Conservation (phyloP, 2,329 filamentous ascomycete species). For the Alternaria angustiovoidea region DNA sequence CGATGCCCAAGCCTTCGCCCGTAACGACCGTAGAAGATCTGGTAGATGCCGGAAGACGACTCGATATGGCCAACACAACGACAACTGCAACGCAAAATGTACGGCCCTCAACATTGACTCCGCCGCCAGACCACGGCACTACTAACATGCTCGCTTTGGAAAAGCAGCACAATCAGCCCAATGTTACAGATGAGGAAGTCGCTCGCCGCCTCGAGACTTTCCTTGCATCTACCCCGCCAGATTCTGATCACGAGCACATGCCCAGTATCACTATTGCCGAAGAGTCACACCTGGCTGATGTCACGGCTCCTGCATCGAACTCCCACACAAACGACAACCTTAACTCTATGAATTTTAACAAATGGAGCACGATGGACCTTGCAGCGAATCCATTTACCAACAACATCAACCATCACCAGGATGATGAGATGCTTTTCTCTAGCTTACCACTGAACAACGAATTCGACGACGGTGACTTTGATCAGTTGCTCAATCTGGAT, state of each 20-base stretch:
- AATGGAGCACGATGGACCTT: slow-evolving; percentile 30
- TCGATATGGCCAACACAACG: slow-evolving; percentile 42
- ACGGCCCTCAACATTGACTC: slow-evolving; percentile 49
- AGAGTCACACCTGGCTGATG: slow-evolving; percentile 23
- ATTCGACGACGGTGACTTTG: slow-evolving; percentile 53
- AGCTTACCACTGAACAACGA: slow-evolving; percentile 48
- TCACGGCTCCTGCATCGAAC: slow-evolving; percentile 13
- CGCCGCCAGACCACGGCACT: slow-evolving; percentile 50
- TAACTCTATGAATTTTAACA: slow-evolving; percentile 21
- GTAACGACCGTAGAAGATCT: slow-evolving; percentile 57
- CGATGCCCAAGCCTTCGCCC: slow-evolving; percentile 35
- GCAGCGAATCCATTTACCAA: slow-evolving; percentile 27
- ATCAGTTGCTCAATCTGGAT: slow-evolving; percentile 51
- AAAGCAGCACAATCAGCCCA: slow-evolving; percentile 36
- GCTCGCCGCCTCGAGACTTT: slow-evolving; percentile 58
- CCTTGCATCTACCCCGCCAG: slow-evolving; percentile 60
- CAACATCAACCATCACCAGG: slow-evolving; percentile 46
- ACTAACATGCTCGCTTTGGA: slow-evolving; percentile 46
- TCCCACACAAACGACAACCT: not conserved
- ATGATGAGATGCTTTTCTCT: slow-evolving; percentile 46
- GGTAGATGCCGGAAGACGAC: slow-evolving; percentile 54
- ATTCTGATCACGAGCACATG: slow-evolving; percentile 51
- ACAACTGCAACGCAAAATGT: slow-evolving; percentile 22
- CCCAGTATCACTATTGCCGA: slow-evolving; percentile 40
- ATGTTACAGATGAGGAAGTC: slow-evolving; percentile 57